Evolutionary conservation across 495 filamentous ascomycete genomes (phyloP), one percentile per base, ranked within the genome.

Genomic region (Penicillium egyptiacum): DNA sequence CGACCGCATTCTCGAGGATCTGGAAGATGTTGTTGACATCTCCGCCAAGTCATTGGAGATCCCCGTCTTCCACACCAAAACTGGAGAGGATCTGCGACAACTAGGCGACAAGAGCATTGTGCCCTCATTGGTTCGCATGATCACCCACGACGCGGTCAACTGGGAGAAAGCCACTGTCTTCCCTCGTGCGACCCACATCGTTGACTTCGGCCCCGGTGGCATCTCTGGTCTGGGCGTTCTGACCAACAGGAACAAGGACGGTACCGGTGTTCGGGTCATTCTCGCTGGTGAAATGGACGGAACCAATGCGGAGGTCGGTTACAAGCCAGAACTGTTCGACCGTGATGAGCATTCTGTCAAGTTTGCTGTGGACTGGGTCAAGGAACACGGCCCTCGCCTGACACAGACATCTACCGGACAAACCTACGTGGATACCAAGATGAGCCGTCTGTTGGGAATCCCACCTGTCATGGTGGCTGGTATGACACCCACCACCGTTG

Each of bases 221-320:
- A 93, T 96, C 61, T 97, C 94, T 31, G 94, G 94, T 35, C 86
- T 98, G 45, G 94, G 94, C 56, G 89, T 96, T n/a, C 78, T 98
- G 45, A 98, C 93, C 20, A 96, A 96, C 79, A 88, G 92, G 31
- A 98, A 95, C 81, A 98, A 97, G 77, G 93, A 98, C 63, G 94
- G 94, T 56, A 97, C 91, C 44, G 94, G 94, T 61, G 93, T 98
- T 28, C 90, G 94, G 48, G 89, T 96, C 48, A 95, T 98, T 56
- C 82, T 98, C 55, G 93, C 91, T 26, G 94, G 94, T 40, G 83
- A 91, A 20, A 88, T 98, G 60, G 90, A 92, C 63, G 92, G 94
- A 31, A 91, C 90, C 19, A 90, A 94, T 44, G 74, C 81, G 33
- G 94, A 96, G 68, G 88, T 98, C 43, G 94, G 94, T 48, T 98